Conservation (phyloP, 208 protist species). For the Strigomonas culicis region DNA sequence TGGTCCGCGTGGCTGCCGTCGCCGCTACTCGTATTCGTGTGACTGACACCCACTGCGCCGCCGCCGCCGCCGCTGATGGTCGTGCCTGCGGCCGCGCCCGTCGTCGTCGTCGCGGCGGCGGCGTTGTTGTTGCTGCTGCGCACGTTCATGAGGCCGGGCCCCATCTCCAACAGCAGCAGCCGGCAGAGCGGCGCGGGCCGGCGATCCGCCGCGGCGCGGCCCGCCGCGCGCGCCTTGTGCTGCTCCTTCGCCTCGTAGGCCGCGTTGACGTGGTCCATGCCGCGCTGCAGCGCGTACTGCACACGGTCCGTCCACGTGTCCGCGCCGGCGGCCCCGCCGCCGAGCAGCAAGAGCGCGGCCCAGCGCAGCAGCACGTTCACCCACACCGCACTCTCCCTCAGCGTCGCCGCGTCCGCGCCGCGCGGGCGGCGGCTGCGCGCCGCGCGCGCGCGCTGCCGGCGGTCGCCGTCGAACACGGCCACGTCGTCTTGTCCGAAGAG, state of each 20-base stretch:
- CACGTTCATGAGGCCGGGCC: neutral
- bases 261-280: slow-evolving; percentile 10
- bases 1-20: no score
- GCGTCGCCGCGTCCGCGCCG: neutral
- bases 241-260: slow-evolving; percentile 8
- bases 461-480: neutral
- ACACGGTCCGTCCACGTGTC: slow-evolving; percentile 69
- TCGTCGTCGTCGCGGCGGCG: neutral
- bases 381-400: slow-evolving; percentile 36
- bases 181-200: slow-evolving; percentile 10
- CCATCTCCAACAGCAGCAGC: slow-evolving; percentile 2
- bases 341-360: slow-evolving; percentile 53
- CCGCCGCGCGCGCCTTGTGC: neutral
- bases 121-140: neutral
- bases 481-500: neutral
- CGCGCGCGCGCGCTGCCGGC: neutral
- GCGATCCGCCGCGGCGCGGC: slow-evolving; percentile 6
- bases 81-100: neutral
- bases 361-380: slow-evolving; percentile 56
- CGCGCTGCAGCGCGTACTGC: slow-evolving; percentile 31
- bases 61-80: neutral
- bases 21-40: no score
- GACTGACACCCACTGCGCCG: neutral
- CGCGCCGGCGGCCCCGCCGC: slow-evolving; percentile 48
- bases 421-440: neutral